Base-by-base conservation (phyloP, 805 yeast species). In the Vanderwaltozyma tropicalis region DNA sequence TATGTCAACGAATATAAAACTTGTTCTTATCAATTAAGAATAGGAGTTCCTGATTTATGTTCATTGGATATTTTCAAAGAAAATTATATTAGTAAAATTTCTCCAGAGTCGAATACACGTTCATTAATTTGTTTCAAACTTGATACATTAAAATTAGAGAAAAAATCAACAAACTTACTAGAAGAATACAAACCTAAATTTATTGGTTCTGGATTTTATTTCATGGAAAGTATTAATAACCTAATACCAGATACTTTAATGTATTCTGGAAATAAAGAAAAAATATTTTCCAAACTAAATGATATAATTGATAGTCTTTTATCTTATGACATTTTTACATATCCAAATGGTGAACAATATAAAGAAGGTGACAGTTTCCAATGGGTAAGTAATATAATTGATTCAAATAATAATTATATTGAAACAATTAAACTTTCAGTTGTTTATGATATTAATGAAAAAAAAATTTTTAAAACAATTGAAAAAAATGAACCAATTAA, bases 11-110 rank as follows among this genome's bases (percentile, higher is more conserved):
- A 78, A 51, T 53, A 64, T 32, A 66, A 63, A 37, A 72, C 78
- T 1, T 78, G 85, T 50, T 68, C 68, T 32, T 78, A 78, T 47
- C 62, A 63, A 43, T 62, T 74, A 58, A 59, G 61, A 18, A 54
- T 78, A 3, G 65, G 65, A 32, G 64, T 76, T 0, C 74, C 76
- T 0, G 47, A 56, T 7, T 57, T 78, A 18, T 78, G 85, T 36
- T 35, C 31, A 35, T 52, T 45, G 53, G 59, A 42, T 3, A 45
- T 50, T 9, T 48, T 54, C 19, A 29, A 35, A 35, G 32, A 20
- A 29, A 35, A 35, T 24, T 22, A 35, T 29, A n/a, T 28, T 5
- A 26, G 29, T 24, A 24, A 24, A 10, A 24, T 4, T 24, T 21
- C 24, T n/a, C n/a, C n/a, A n/a, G n/a, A n/a, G n/a, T n/a, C n/a